Conservation (phyloP, 495 filamentous ascomycete species). For the Evansstolkia leycettana region DNA sequence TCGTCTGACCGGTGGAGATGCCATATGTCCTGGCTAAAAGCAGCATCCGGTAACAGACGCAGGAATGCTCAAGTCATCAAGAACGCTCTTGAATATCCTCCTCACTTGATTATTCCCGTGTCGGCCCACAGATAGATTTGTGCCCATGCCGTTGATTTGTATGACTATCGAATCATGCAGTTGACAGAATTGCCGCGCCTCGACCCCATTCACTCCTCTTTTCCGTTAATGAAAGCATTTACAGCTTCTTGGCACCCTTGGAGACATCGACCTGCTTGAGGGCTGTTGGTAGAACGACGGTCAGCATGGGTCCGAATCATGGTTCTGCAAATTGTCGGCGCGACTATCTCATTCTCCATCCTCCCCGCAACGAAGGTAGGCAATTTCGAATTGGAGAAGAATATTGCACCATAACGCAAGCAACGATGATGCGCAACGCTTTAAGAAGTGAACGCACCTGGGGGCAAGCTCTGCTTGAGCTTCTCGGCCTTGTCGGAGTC, state of each 20-base stretch:
- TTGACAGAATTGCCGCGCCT: constrained; percentile 15
- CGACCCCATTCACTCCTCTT: constrained; percentile 19
- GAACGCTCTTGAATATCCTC: background rate
- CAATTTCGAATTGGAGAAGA: no score
- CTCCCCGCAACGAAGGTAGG: no score
- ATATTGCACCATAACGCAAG: no score
- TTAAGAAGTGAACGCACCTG: constrained; percentile 49
- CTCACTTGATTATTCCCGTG: constrained; percentile 15
- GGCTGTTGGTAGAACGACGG: constrained; percentile 29
- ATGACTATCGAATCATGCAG: constrained; percentile 23
- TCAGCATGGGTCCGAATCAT: constrained; percentile 13
- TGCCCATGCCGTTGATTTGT: constrained; percentile 13
- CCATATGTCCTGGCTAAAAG: constrained; percentile 7
- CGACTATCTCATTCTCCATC: background rate
- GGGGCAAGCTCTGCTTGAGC: constrained; percentile 97
- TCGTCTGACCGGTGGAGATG: constrained; percentile 18
- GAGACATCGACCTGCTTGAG: constrained; percentile 67
- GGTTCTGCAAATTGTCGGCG: background rate
- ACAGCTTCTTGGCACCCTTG: constrained; percentile 58
- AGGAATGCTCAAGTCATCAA: constrained; percentile 11
- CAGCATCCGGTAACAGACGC: constrained; percentile 17
- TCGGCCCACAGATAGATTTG: constrained; percentile 25
- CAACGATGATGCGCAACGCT: no score
- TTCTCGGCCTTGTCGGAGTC: constrained; percentile 99
- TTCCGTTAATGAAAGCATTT: constrained; percentile 15